Evolutionary conservation across 108 stramenopile species (phyloP).

Genomic region (Schizochytrium sp.): DNA sequence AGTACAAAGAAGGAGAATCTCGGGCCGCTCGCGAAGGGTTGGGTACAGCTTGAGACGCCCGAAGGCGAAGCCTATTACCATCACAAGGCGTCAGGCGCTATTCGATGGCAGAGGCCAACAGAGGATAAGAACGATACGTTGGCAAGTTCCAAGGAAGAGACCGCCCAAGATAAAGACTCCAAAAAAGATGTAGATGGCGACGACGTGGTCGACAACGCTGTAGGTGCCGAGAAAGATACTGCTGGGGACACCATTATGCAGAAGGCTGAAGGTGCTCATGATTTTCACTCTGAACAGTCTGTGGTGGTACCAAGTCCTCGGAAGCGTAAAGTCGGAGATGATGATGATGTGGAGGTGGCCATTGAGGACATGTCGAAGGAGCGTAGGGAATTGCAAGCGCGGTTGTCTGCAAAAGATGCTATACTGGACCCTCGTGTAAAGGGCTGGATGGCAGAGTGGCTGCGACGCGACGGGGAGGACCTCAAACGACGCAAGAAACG

Average conservation of each 20-base stretch:
- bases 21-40: background rate
- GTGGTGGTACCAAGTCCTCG: constrained; percentile 41
- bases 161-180: background rate
- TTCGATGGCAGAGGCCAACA: background rate
- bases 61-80: background rate
- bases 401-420: constrained; percentile 25
- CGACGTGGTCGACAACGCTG: background rate
- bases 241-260: background rate
- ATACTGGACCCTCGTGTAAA: constrained; percentile 56
- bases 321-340: constrained; percentile 48
- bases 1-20: background rate
- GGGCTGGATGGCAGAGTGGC: constrained; percentile 43
- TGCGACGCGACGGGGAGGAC: constrained; percentile 5
- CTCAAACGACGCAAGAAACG: constrained; percentile 3
- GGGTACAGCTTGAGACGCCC: background rate
- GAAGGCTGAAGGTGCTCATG: constrained; percentile 49
- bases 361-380: constrained; percentile 40
- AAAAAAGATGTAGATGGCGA: background rate
- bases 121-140: background rate
- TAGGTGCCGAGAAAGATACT: background rate
- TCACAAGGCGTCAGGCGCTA: background rate
- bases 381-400: constrained; percentile 26
- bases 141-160: background rate
- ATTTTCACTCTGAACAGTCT: no score
- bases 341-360: constrained; percentile 24